Base-by-base conservation (phyloP, 768 basidiomycete genomes). In the Pulveroboletus sp. region DNA sequence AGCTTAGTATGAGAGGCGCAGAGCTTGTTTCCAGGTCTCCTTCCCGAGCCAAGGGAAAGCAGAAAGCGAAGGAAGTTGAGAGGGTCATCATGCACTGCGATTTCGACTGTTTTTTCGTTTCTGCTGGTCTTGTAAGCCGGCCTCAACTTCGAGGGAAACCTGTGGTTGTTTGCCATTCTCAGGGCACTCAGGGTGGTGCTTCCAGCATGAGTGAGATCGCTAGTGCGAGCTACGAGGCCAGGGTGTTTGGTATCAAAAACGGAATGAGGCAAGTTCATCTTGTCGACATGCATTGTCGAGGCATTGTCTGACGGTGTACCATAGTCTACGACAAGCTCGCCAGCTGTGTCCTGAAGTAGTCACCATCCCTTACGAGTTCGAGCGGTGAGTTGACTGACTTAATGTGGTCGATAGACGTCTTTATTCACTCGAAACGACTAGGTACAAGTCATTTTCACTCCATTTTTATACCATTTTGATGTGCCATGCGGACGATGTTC, bases 21-120 rank as follows among this genome's bases (percentile, higher is more conserved):
- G 78, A 71, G 42, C 62, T 83, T 4, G 66, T 75, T 4, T 62
- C 74, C 60, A 72, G 67, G 48, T 80, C 81, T 8, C 78, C 82
- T 36, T 60, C 65, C 17, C 73, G 73, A 57, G 61, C 62, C 13
- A 80, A 77, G 53, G 77, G 75, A 59, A 83, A 84, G 56, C 76
- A 75, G 37, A 73, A 73, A 31, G 76, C 73, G 3, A 69, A 73
- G 26, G 71, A 74, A 17, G 57, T 74, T 31, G 78, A 82, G 38
- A 76, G 77, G 14, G 80, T 89, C 9, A 86, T 92, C 59, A 89
- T 93, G 88, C 91, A 93, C 59, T 90, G 88, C 57, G 91, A 93
- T 66, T 97, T 98, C 56, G 96, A 99, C 61, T 92, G 86, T 55
- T 98, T 97, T 75, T 99, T 99, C 63, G 94, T 97, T 10, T 84